Evolutionary conservation across 2,329 filamentous ascomycete species (phyloP).

Genomic region (Xylaria arbuscula): DNA sequence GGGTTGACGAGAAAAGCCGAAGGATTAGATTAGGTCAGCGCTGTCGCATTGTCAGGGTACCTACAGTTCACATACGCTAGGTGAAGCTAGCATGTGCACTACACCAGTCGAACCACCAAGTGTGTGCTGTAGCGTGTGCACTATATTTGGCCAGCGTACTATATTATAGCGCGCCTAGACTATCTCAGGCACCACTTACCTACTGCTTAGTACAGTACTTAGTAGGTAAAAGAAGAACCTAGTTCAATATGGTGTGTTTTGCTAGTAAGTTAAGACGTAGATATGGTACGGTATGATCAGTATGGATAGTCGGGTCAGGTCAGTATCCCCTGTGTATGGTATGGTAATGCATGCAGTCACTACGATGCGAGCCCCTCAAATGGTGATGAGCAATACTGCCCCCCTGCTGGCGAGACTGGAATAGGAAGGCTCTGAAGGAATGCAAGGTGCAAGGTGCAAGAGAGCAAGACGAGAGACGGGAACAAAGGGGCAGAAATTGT

Average conservation of each 20-base stretch:
- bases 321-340: neutral
- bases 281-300: neutral
- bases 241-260: neutral
- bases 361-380: constrained; percentile 19
- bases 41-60: constrained; percentile 6
- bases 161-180: too few relatives aligned
- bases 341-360: neutral
- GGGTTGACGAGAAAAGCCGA: constrained; percentile 24
- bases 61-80: neutral
- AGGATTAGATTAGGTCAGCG: constrained; percentile 36
- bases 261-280: neutral
- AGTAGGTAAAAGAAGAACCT: neutral
- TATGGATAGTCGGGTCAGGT: neutral
- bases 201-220: neutral
- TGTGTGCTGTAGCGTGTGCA: neutral
- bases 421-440: constrained; percentile 13
- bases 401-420: constrained; percentile 28
- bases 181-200: too few relatives aligned
- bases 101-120: neutral
- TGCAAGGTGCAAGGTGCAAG: neutral
- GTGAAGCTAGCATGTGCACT: neutral
- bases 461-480: neutral
- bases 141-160: too few relatives aligned
- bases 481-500: neutral
- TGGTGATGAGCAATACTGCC: constrained; percentile 21